Evolutionary conservation across 352 stramenopile species (phyloP).

Genomic region (Vaucheria bursata): DNA sequence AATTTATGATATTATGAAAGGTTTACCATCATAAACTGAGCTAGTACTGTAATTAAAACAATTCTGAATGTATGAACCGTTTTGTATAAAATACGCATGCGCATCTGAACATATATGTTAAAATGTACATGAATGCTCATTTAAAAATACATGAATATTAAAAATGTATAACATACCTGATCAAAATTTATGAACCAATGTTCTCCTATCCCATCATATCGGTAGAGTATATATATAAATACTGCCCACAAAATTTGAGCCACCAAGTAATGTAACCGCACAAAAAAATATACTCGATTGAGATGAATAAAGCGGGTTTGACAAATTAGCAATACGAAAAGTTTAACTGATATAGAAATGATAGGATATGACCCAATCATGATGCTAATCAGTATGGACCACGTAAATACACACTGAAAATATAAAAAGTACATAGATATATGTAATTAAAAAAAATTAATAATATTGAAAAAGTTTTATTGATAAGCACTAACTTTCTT

Average conservation of each 20-base stretch:
- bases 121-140: background rate
- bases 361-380: slow-evolving; percentile 5
- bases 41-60: background rate
- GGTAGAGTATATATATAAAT: slow-evolving; percentile 1
- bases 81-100: background rate
- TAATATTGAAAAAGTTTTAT: too few relatives aligned
- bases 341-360: background rate
- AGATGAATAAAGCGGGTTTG: background rate
- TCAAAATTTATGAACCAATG: background rate
- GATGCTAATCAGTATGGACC: background rate
- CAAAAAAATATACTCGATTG: slow-evolving; percentile 15
- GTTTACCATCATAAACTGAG: too few relatives aligned
- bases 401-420: slow-evolving; percentile 7
- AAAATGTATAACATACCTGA: background rate
- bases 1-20: too few relatives aligned
- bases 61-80: background rate
- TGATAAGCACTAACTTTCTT: too few relatives aligned
- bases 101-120: background rate
- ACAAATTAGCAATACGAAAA: background rate
- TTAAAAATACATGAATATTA: background rate
- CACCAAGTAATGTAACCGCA: background rate
- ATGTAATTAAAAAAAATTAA: too few relatives aligned
- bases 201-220: background rate
- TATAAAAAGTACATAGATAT: background rate
- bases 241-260: slow-evolving; percentile 5